A percentile compares a stretch with the other conserved stretches of the same genome.
These are phyloP conservation scores for Rhododendron mucronatum DNA, from an alignment of 148 eudicot genomes.

Conservation along the genomic window DNA sequence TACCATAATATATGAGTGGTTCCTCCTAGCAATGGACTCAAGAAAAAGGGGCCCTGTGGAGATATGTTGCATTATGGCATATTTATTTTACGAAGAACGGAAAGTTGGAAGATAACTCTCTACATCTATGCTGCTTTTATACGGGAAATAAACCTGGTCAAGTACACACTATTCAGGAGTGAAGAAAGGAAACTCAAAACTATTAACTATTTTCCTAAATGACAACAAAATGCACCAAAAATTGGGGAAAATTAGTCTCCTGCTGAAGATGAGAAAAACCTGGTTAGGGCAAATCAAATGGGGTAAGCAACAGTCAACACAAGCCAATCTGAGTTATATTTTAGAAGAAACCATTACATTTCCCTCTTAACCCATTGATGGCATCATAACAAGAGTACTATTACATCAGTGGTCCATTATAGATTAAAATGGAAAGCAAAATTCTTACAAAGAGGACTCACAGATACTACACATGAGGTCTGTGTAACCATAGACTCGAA, in stretches of 20 bases:
- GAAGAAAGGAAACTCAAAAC: neutral
- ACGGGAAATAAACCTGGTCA: neutral
- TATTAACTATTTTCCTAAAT: neutral
- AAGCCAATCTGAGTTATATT: neutral
- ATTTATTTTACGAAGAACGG: neutral
- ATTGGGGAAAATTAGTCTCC: neutral
- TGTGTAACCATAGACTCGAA: neutral
- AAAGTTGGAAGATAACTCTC: neutral
- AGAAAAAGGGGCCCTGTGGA: neutral
- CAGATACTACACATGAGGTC: neutral
- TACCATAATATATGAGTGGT: neutral
- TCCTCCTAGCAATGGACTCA: neutral
- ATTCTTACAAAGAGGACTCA: neutral
- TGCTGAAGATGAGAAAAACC: neutral
- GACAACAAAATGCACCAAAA: neutral
- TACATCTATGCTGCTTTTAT: neutral
- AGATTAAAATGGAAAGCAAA: neutral
- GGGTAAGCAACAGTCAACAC: neutral
- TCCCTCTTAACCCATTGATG: neutral
- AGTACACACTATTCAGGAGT: neutral
- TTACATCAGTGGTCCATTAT: neutral
- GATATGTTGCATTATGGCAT: neutral
- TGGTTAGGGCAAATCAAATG: neutral
- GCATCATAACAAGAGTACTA: neutral
- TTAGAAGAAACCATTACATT: neutral